Percentiles rank a stretch among this genome's conserved stretches.
Evolutionary conservation across 306 rosid species (phyloP).

Genomic region (Hippophae rhamnoides): DNA sequence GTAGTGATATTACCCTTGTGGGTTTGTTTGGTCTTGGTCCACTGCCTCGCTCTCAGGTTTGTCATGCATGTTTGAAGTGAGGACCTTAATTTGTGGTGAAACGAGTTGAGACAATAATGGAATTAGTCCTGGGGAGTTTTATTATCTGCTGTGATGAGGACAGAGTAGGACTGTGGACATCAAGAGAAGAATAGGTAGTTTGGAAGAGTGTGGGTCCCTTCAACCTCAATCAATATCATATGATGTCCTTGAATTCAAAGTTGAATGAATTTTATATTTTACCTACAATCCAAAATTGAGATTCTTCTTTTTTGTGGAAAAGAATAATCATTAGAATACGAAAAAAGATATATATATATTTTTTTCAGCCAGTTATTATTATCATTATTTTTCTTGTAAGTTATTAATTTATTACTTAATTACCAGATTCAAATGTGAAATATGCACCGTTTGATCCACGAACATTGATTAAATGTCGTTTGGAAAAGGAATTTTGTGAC

Average conservation of each 20-base stretch:
- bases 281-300: slow-evolving; percentile 27
- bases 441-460: too few relatives aligned
- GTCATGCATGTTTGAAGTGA: slow-evolving; percentile 23
- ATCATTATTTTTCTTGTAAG: neutral
- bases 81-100: slow-evolving; percentile 29
- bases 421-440: too few relatives aligned
- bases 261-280: slow-evolving; percentile 69
- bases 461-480: too few relatives aligned
- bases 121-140: slow-evolving; percentile 60
- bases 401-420: neutral
- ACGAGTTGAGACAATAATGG: slow-evolving; percentile 59
- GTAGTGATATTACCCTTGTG: too few relatives aligned
- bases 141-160: slow-evolving; percentile 65
- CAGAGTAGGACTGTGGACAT: slow-evolving; percentile 82
- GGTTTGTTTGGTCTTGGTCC: too few relatives aligned
- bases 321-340: neutral
- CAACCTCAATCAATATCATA: slow-evolving; percentile 80
- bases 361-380: too few relatives aligned
- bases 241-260: slow-evolving; percentile 70
- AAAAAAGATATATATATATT: neutral
- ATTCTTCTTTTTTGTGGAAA: neutral
- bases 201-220: slow-evolving; percentile 86
- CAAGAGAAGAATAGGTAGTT: slow-evolving; percentile 59
- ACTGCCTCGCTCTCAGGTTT: too few relatives aligned
- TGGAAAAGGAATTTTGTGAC: too few relatives aligned